Percentiles rank a stretch among this genome's conserved stretches.
These are phyloP conservation scores for Scytalidium lignicola DNA, from an alignment of 2,329 filamentous ascomycete species.

Conservation along the genomic window DNA sequence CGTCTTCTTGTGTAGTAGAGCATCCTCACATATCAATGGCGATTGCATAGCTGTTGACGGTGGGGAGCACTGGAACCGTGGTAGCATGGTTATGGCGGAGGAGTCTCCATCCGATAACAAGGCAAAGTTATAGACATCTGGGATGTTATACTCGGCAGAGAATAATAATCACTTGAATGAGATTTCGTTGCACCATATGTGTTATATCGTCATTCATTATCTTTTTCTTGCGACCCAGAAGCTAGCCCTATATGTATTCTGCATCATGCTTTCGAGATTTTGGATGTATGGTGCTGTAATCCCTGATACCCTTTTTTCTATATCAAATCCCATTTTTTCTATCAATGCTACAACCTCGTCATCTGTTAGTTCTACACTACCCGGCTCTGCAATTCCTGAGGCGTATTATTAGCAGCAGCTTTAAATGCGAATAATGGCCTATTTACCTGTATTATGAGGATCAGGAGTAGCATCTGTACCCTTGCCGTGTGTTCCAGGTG, in stretches of 20 bases:
- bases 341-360: slow-evolving; percentile 82
- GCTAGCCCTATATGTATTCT: slow-evolving; percentile 72
- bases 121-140: slow-evolving; percentile 32
- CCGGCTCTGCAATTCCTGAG: slow-evolving; percentile 77
- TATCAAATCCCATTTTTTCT: slow-evolving; percentile 66
- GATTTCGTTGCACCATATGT: neutral
- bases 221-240: slow-evolving; percentile 83
- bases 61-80: slow-evolving; percentile 50
- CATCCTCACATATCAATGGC: slow-evolving; percentile 66
- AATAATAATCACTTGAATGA: neutral
- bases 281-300: slow-evolving; percentile 82
- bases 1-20: slow-evolving; percentile 66
- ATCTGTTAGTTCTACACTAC: slow-evolving; percentile 82
- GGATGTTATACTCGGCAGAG: neutral
- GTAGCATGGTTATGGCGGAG: slow-evolving; percentile 34
- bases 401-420: slow-evolving; percentile 1
- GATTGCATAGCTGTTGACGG: slow-evolving; percentile 67
- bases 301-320: slow-evolving; percentile 57
- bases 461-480: slow-evolving; percentile 44
- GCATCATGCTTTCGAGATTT: slow-evolving; percentile 78
- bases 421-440: neutral
- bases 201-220: slow-evolving; percentile 12
- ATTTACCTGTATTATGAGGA: slow-evolving; percentile 39
- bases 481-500: slow-evolving; percentile 49
- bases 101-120: slow-evolving; percentile 22